A percentile compares a stretch with the other conserved stretches of the same genome.
Evolutionary conservation across 176 grass and related monocot genomes (phyloP).

Genomic region (Calamus simplicifolius): DNA sequence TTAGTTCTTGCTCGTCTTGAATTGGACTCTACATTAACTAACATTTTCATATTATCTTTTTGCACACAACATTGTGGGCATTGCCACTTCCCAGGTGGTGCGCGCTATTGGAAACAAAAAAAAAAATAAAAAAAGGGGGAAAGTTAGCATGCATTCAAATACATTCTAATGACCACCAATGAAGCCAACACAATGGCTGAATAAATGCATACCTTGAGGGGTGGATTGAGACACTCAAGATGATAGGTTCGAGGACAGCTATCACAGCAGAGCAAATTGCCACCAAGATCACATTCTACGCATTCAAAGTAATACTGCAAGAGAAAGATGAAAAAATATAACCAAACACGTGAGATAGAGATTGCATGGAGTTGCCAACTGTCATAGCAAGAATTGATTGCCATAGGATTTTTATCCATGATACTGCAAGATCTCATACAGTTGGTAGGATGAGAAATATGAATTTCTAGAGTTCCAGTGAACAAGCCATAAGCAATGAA

Average conservation of each 20-base stretch:
- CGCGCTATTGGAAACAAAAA: slow-evolving; percentile 32
- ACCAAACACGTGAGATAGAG: not conserved
- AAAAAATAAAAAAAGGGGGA: slow-evolving; percentile 12
- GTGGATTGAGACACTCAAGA: slow-evolving; percentile 86
- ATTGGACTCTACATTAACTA: slow-evolving; percentile 34
- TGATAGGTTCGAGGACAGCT: slow-evolving; percentile 86
- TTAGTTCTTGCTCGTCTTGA: slow-evolving; percentile 66
- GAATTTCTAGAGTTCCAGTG: no score
- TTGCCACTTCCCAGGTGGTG: slow-evolving; percentile 77
- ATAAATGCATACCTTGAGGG: slow-evolving; percentile 59
- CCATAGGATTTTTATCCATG: no score
- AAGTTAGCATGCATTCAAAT: slow-evolving; percentile 11
- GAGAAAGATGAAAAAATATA: slow-evolving; percentile 14
- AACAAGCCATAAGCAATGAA: no score
- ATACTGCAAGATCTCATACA: no score
- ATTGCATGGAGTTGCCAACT: no score
- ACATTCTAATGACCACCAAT: no score
- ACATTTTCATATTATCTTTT: slow-evolving; percentile 54
- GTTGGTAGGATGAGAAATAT: no score
- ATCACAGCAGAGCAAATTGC: slow-evolving; percentile 91
- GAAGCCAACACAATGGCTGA: no score
- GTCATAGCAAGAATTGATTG: no score
- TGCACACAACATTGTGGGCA: slow-evolving; percentile 55
- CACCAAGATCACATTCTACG: slow-evolving; percentile 86
- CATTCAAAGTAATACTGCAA: slow-evolving; percentile 94